Evolutionary conservation across 2,329 filamentous ascomycete genomes (phyloP).

Genomic region (Lachnellula arida): DNA sequence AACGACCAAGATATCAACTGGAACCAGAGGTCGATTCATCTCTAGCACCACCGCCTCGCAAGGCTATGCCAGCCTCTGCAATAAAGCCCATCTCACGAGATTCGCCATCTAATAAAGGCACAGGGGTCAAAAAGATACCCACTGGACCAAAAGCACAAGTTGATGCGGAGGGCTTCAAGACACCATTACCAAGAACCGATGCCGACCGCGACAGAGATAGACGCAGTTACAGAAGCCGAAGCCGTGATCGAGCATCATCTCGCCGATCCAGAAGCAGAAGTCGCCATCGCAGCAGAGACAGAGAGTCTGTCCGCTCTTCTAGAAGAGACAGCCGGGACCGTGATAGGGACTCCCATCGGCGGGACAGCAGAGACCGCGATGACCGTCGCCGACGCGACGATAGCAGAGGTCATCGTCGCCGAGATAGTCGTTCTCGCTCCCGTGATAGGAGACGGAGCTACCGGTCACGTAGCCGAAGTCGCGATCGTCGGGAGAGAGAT

Average conservation of each 20-base stretch:
- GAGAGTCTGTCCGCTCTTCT: constrained; percentile 17
- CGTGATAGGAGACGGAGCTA: constrained; percentile 3
- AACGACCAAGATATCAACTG: constrained; percentile 29
- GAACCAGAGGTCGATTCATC: constrained; percentile 32
- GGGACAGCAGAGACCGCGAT: constrained; percentile 19
- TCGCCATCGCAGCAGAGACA: constrained; percentile 22
- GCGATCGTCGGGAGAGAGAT: constrained; percentile 17
- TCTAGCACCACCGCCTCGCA: constrained; percentile 32
- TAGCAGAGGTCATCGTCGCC: constrained; percentile 25
- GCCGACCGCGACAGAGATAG: constrained; percentile 16
- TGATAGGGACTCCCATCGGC: constrained; percentile 5
- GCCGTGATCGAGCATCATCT: constrained; percentile 25
- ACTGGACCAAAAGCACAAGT: constrained; percentile 7
- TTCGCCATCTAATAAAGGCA: constrained; percentile 18
- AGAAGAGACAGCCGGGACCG: constrained; percentile 26
- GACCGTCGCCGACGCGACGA: constrained; percentile 23
- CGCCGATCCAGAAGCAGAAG: constrained; percentile 24
- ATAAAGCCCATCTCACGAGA: constrained; percentile 31
- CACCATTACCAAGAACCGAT: constrained; percentile 16
- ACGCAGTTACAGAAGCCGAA: constrained; percentile 19
- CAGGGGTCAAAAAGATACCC: constrained; percentile 25
- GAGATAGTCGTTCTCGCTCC: constrained; percentile 17
- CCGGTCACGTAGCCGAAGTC: constrained; percentile 5
- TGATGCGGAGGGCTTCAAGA: constrained; percentile 17
- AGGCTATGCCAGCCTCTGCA: constrained; percentile 30